Base-by-base conservation (phyloP, 2,329 filamentous ascomycete species). In the Daldinia sp. region DNA sequence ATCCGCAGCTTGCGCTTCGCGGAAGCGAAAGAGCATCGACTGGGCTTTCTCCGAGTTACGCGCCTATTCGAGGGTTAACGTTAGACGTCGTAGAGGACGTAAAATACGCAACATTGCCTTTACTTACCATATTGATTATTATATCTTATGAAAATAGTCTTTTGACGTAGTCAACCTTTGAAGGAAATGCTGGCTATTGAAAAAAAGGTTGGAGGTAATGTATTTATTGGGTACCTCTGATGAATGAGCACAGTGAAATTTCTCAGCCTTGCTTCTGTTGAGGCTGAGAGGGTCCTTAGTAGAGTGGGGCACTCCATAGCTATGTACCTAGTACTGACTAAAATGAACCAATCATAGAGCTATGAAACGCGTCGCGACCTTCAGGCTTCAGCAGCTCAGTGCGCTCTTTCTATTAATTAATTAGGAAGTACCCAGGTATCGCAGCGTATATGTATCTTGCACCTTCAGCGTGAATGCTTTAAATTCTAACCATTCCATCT, bases 11-110 rank as follows among this genome's bases (percentile, higher is more conserved):
- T 76, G 96, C 76, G 95, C 93, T 78, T 97, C 96, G 81, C 96
- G 93, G 86, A 99, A 99, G 86, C 96, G 95, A 85, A 98, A 99
- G 81, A 99, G 95, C 95, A 99, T 99, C 54, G 94, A 98, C 86
- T 99, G 96, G 77, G 96, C 95, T 82, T 98, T 99, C 87, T 98
- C 95, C 51, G 93, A 95, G 82, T 98, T 98, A 79, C 95, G 95
- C 78, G 95, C 94, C 95, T 94, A 74, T 41, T 39, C 23, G 6
- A 54, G 46, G 5, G 56, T 63, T 39, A 63, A 23, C 23, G 28
- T n/a, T 46, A 10, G 6, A 7, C 3, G 48, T 54, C 5, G 3
- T 18, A 7, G 6, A 44, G 33, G 1, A 28, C 2, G 28, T 37
- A 26, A 10, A 10, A n/a, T 23, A 26, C 13, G 2, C 15, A n/a